Evolutionary conservation across 2,329 filamentous ascomycete genomes (phyloP).

Genomic region (Cephalotrichum gorgonifer): DNA sequence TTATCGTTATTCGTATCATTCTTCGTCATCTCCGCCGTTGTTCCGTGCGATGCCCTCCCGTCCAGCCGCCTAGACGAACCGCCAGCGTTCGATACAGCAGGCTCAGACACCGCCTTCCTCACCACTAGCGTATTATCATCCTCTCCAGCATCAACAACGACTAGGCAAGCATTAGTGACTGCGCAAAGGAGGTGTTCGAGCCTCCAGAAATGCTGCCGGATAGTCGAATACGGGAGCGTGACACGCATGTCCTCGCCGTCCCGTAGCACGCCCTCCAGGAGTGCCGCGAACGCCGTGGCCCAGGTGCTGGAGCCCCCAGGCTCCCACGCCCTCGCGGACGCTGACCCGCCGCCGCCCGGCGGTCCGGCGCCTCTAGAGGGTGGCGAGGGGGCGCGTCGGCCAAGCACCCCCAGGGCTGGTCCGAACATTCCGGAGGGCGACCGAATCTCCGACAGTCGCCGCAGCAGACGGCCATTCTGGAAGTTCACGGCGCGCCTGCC

Average conservation of each 20-base stretch:
- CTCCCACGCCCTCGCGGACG: neutral
- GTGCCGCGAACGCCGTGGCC: conserved; percentile 44
- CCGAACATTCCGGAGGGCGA: conserved; percentile 41
- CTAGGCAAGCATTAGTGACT: conserved; percentile 39
- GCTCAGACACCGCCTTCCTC: neutral
- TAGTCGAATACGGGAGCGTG: conserved; percentile 43
- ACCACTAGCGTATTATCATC: conserved; percentile 38
- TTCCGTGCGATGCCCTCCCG: neutral
- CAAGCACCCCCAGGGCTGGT: conserved; percentile 24
- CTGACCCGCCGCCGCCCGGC: neutral
- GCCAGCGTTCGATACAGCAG: neutral
- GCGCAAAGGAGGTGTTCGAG: conserved; percentile 39
- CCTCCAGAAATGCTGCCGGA: conserved; percentile 41
- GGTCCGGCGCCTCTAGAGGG: neutral
- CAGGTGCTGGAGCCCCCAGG: conserved; percentile 25
- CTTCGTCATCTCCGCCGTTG: neutral
- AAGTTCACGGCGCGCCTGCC: conserved; percentile 30
- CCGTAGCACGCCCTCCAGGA: conserved; percentile 45
- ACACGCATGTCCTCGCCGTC: conserved; percentile 52
- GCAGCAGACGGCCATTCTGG: conserved; percentile 35
- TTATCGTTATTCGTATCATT: neutral
- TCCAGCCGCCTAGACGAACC: neutral
- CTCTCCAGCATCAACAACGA: conserved; percentile 41
- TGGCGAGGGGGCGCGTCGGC: neutral
- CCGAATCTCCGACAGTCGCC: conserved; percentile 28